These are phyloP conservation scores for Aureobasidium zeae DNA, from an alignment of 2,329 filamentous ascomycete genomes.

Conservation along the genomic window DNA sequence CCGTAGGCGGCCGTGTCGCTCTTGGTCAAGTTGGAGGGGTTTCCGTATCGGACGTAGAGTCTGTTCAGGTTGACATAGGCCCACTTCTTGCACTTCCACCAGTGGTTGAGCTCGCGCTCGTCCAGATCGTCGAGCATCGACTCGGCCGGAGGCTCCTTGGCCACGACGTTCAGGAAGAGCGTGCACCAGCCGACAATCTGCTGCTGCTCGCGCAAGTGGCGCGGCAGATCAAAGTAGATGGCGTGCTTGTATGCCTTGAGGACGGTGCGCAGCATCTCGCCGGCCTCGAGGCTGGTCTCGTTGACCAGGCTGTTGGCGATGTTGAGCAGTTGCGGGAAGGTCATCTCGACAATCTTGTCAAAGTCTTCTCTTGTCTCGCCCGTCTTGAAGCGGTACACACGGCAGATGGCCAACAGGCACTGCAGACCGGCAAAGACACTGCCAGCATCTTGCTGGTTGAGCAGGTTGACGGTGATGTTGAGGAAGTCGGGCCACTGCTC, in stretches of 20 bases:
- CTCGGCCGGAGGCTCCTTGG: conserved; percentile 69
- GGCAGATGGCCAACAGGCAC: conserved; percentile 87
- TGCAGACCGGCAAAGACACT: conserved; percentile 90
- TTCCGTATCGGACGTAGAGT: conserved; percentile 88
- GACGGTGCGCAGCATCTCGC: conserved; percentile 90
- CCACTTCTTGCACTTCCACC: conserved; percentile 99
- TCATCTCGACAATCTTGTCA: conserved; percentile 84
- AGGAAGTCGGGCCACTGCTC: conserved; percentile 90
- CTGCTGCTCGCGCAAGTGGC: conserved; percentile 66
- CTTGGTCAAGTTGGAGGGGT: conserved; percentile 65
- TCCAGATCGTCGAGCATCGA: conserved; percentile 71
- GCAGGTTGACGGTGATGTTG: conserved; percentile 79
- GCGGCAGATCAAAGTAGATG: conserved; percentile 82
- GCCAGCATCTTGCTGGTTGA: conserved; percentile 74
- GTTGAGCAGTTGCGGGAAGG: conserved; percentile 76
- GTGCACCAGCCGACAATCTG: conserved; percentile 93
- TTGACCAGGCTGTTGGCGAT: conserved; percentile 85
- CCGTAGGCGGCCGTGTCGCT: conserved; percentile 70
- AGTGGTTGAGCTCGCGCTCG: conserved; percentile 87
- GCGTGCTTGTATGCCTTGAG: conserved; percentile 98
- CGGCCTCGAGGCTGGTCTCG: conserved; percentile 86
- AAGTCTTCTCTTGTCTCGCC: conserved; percentile 77
- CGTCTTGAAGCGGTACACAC: conserved; percentile 88
- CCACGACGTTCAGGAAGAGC: conserved; percentile 81
- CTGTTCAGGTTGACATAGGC: conserved; percentile 96